phyloP scores from a whole-genome alignment of 305 asterid genomes.

The Plantago coronopus region DNA sequence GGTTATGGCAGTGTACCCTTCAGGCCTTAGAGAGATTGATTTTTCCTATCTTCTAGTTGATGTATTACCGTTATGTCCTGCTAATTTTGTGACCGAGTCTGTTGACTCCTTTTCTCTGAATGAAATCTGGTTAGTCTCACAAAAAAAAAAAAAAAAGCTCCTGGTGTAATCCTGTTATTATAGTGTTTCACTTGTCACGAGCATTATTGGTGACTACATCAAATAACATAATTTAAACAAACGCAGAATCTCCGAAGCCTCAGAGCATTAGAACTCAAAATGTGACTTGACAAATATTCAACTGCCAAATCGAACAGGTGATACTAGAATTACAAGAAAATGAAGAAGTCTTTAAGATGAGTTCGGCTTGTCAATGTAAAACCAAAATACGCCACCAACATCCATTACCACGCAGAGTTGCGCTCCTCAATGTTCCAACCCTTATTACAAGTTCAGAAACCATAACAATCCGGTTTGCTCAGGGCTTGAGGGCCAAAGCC shows the following conservation, averaged over 20 bases:
- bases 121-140: too few species aligned
- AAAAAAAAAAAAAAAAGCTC: too few species aligned
- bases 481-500: slow-evolving; percentile 60
- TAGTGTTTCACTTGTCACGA: too few species aligned
- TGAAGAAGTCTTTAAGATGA: background rate
- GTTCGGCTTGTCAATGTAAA: background rate
- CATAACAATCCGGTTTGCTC: slow-evolving; percentile 11
- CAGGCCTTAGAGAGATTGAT: too few species aligned
- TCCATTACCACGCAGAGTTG: background rate
- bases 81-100: too few species aligned
- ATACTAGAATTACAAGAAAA: background rate
- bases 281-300: background rate
- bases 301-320: background rate
- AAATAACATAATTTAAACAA: too few species aligned
- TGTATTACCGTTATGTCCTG: too few species aligned
- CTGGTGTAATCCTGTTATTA: too few species aligned
- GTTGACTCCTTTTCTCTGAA: too few species aligned
- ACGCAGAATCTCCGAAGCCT: background rate
- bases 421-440: background rate
- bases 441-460: slow-evolving; percentile 1
- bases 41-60: too few species aligned
- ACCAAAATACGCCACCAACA: background rate
- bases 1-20: too few species aligned
- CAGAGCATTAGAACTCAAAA: background rate
- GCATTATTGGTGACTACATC: too few species aligned